These are phyloP conservation scores for Alternaria consortialis DNA, from an alignment of 2,329 filamentous ascomycete genomes.

Conservation along the genomic window DNA sequence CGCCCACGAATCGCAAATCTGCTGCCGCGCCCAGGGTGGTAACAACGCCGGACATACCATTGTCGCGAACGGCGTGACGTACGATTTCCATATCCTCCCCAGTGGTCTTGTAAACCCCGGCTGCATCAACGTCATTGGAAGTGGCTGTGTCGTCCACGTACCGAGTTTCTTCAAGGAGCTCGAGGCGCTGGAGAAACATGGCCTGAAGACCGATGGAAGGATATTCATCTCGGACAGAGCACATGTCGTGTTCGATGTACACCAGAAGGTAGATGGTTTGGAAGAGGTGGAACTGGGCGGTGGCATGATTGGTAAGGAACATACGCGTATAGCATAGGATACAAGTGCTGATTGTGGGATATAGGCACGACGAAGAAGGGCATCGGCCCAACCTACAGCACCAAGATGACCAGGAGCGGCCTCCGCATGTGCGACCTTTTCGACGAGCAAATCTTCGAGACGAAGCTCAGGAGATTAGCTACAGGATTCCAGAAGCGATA, in stretches of 20 bases:
- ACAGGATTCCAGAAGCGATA: slow-evolving; percentile 73
- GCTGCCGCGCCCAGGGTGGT: slow-evolving; percentile 67
- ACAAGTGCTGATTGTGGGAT: slow-evolving; percentile 39
- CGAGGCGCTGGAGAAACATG: slow-evolving; percentile 67
- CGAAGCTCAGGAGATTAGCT: slow-evolving; percentile 69
- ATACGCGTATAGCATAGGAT: not conserved
- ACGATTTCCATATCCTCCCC: slow-evolving; percentile 53
- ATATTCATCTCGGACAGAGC: slow-evolving; percentile 71
- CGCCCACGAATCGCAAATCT: slow-evolving; percentile 62
- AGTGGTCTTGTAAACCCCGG: slow-evolving; percentile 76
- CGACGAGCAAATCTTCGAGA: slow-evolving; percentile 70
- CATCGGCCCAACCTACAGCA: slow-evolving; percentile 68
- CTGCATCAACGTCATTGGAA: slow-evolving; percentile 75
- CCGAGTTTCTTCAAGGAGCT: slow-evolving; percentile 74
- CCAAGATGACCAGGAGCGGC: slow-evolving; percentile 71
- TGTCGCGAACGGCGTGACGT: slow-evolving; percentile 57
- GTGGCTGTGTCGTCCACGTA: slow-evolving; percentile 73
- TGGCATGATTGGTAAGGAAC: slow-evolving; percentile 51
- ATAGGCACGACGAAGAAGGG: slow-evolving; percentile 63
- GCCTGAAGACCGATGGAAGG: slow-evolving; percentile 65
- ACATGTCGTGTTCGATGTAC: slow-evolving; percentile 71
- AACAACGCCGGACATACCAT: slow-evolving; percentile 65
- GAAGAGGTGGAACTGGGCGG: slow-evolving; percentile 66
- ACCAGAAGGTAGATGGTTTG: slow-evolving; percentile 73
- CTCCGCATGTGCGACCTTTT: slow-evolving; percentile 74